Base-by-base conservation (phyloP, 768 basidiomycete species). In the Macrolepiota dolichaula region DNA sequence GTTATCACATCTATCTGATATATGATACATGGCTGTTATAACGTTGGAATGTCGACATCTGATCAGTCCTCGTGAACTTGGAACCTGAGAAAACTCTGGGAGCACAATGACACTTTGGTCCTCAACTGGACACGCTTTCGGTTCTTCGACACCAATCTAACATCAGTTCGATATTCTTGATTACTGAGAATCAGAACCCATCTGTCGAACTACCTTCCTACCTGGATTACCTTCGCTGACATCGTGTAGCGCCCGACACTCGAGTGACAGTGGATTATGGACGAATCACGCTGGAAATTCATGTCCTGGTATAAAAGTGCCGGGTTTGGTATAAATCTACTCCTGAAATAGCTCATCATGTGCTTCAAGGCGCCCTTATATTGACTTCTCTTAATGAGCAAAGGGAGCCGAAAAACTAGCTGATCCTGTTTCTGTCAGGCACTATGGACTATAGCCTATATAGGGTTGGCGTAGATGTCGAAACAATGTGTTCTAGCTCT, bases 391-490 rank as follows among this genome's bases (percentile, higher is more conserved):
- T n/a, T 37, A 22, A 49, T 37, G 35, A 53, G 3, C n/a, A 4
- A 12, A 35, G 19, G n/a, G 19, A 12, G 19, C 37, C 12, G 3
- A 53, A 22, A 37, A 27, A 22, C 25, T 35, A 35, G n/a, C 29
- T 52, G 13, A 9, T 42, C n/a, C 55, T 36, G 42, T 36, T 51
- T 47, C 52, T 22, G 7, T 46, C 40, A 24, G 49, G n/a, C 15
- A 42, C 3, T 9, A 54, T 55, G 53, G 54, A 35, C 5, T 22
- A 12, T 53, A 61, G 19, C 6, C 32, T 46, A 46, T 74, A 71
- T 55, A 62, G 72, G n/a, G 68, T 74, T 11, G 73, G 73, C 15
- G 73, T 74, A 7, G 73, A 74, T 59, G 73, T 74, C 59, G 72
- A 72, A 53, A 71, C 72, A 70, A 38, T 22, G 52, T 17, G 12